Evolutionary conservation across 495 filamentous ascomycete species (phyloP), one percentile per base, ranked within the genome.

Genomic region (Cercophora samala): DNA sequence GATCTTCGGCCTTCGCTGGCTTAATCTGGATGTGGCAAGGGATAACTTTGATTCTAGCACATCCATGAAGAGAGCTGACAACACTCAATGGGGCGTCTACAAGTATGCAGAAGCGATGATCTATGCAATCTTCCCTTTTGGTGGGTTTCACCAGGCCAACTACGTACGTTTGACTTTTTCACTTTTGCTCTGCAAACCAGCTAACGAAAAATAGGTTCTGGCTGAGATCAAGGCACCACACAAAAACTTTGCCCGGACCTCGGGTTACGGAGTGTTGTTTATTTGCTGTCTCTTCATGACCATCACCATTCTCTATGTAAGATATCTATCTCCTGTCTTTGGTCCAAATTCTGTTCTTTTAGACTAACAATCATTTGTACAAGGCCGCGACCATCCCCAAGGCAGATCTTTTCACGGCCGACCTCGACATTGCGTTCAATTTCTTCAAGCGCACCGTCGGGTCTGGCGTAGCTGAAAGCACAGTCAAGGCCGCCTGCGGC

Each of bases 251-350:
- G 70, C 70, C 22, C 17, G 52, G 24, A 26, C 62, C 0, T 67
- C 64, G 84, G 0, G 88, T 87, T 81, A 59, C 81, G 81, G 82
- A 81, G 83, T 58, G 71, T 59, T 52, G 1, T 18, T 66, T n/a
- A 56, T 71, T 17, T 60, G 58, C 66, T 29, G 21, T 3, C 55
- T 71, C 3, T 64, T 61, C 17, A 59, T 71, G 51, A 23, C 42
- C 0, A 2, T 70, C 26, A 64, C 62, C 53, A 60, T 56, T 5
- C 65, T 70, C 24, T 68, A 71, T 37, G 65, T 67, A 25, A 24
- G 60, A 25, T 6, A 1, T 23, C 26, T 26, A n/a, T 2, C 3
- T 18, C 9, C 17, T 60, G 21, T n/a, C 1, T 61, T 29, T 29
- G 26, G 26, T 8, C 4, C 8, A 4, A 29, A 8, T 1, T 29